Percentiles rank a stretch among this genome's conserved stretches.
Conservation (phyloP, 768 basidiomycete species). For the Termitomyces eurrhizus region DNA sequence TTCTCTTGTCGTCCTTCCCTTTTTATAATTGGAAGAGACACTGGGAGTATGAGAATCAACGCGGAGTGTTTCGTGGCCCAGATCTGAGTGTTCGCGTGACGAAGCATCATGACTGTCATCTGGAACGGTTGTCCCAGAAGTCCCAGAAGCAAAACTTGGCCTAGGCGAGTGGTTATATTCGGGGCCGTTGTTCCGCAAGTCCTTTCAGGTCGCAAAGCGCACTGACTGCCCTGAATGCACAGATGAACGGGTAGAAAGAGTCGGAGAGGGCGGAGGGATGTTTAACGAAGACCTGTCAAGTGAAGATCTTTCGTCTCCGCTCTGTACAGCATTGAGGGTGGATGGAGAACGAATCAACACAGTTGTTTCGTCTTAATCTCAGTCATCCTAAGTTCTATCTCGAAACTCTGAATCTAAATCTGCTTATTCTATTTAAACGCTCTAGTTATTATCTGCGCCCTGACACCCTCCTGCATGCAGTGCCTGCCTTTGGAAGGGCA, state of each 20-base stretch:
- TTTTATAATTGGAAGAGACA: constrained; percentile 24
- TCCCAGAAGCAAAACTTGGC: constrained; percentile 47
- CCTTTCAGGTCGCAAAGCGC: constrained; percentile 50
- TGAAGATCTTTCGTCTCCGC: constrained; percentile 37
- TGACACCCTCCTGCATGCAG: too few relatives aligned
- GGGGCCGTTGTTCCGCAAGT: constrained; percentile 67
- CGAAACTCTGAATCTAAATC: too few relatives aligned
- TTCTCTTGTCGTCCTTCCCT: constrained; percentile 22
- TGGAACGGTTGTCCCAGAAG: constrained; percentile 49
- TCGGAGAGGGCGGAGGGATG: constrained; percentile 66
- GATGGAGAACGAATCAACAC: background rate
- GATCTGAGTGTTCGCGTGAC: constrained; percentile 13
- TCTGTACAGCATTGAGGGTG: constrained; percentile 14
- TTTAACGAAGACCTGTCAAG: constrained; percentile 4
- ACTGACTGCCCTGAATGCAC: constrained; percentile 27
- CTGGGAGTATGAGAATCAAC: constrained; percentile 32
- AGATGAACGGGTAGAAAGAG: constrained; percentile 63
- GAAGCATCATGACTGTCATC: constrained; percentile 30
- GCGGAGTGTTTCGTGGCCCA: constrained; percentile 32
- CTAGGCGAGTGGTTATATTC: constrained; percentile 47
- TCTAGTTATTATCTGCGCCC: too few relatives aligned
- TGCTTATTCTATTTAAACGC: too few relatives aligned
- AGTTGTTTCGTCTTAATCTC: too few relatives aligned
- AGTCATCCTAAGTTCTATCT: too few relatives aligned
- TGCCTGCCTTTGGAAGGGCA: too few relatives aligned